Conservation (phyloP, 2,329 filamentous ascomycete species). For the Colletotrichum sp. region DNA sequence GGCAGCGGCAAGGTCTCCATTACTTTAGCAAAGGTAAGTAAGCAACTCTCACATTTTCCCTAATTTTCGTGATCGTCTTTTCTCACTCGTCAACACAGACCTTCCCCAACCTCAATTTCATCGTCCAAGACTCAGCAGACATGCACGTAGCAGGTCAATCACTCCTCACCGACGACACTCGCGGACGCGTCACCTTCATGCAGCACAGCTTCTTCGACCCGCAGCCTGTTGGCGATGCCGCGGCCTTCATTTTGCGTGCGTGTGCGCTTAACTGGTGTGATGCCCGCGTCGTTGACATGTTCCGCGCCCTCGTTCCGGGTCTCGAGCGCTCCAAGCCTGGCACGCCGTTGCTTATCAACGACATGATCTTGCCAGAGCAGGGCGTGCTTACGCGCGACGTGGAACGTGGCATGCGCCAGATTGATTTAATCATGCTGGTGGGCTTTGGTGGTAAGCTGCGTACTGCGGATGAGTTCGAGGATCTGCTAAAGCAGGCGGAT, state of each 20-base stretch:
- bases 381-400: not conserved
- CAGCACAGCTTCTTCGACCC: conserved; percentile 30
- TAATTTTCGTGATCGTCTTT: not conserved
- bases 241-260: conserved; percentile 28
- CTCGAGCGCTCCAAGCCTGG: conserved; percentile 23
- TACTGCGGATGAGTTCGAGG: conserved; percentile 24
- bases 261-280: conserved; percentile 29
- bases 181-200: conserved; percentile 22
- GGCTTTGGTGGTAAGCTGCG: conserved; percentile 28
- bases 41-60: not conserved
- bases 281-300: conserved; percentile 26
- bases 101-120: conserved; percentile 27
- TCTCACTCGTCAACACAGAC: not conserved
- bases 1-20: conserved; percentile 25
- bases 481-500: not conserved
- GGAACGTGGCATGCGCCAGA: conserved; percentile 25
- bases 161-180: conserved; percentile 4
- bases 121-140: conserved; percentile 27
- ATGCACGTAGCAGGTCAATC: conserved; percentile 26
- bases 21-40: not conserved
- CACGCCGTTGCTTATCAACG: conserved; percentile 28
- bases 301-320: conserved; percentile 27
- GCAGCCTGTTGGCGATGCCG: conserved; percentile 23
- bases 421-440: conserved; percentile 30
- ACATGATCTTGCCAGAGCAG: conserved; percentile 23